Base-by-base conservation (phyloP, 2,329 filamentous ascomycete species). In the Colletotrichum sidae region DNA sequence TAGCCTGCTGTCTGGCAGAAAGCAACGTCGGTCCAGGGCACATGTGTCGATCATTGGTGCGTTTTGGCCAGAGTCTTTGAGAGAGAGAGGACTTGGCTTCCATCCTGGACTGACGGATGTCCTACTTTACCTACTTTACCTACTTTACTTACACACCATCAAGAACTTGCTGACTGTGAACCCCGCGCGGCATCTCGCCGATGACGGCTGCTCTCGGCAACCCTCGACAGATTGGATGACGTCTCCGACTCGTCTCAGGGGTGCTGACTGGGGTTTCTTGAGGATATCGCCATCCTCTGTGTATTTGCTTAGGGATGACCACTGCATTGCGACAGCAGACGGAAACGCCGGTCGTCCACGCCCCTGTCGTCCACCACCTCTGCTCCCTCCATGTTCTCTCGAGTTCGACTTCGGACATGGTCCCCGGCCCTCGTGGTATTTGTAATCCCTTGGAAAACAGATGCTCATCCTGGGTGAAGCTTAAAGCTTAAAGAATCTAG, bases 171-270 rank as follows among this genome's bases (percentile, higher is more conserved):
- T 25, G 25, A 25, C 25, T 25, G 25, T 25, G 25, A 25, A 25
- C 25, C 25, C 25, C 45, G 51, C 62, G 34, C 38, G 39, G 46
- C 51, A 55, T 41, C 44, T 61, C 39, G 52, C 51, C 39, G 51
- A 47, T 61, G 25, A 38, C 41, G 37, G 39, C 51, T 55, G 51
- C 55, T 55, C 52, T 25, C 11, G 34, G 45, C 15, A 45, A 39
- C 45, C 12, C 35, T 33, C 38, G 15, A 38, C 46, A 15, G 52
- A 55, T 61, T 56, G 25, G 52, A 65, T 65, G 62, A 65, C 62
- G 51, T 56, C 57, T 62, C 37, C 57, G 42, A 25, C 25, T 25
- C 25, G 25, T 25, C 25, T 25, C 25, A 61, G 57, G 44, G 37
- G 33, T 38, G 8, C 25, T 4, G 13, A 44, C 42, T 34, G 38